Base-by-base conservation (phyloP, 768 basidiomycete species). In the Suillus discolor region DNA sequence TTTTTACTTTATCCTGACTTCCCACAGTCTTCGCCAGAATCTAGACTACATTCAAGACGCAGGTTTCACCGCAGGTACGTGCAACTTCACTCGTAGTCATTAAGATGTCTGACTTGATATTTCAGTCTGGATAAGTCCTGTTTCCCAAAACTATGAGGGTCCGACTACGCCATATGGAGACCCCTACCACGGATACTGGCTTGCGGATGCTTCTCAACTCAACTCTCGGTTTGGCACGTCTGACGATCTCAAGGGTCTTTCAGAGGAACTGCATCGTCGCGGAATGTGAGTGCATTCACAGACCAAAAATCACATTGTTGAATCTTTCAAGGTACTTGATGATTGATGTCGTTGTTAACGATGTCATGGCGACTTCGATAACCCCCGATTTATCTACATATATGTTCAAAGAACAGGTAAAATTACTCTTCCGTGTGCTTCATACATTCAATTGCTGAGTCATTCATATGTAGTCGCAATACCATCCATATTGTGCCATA, bases 171-270 rank as follows among this genome's bases (percentile, higher is more conserved):
- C 85, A 1, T 94, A 93, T 73, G 92, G 93, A 23, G 90, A 93
- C 70, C 79, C 94, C 18, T 95, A 95, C 77, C 93, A 94, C 70
- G 93, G 93, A 20, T 94, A 94, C 77, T 94, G 93, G 92, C 82
- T 87, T 38, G 83, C 86, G 61, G 89, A 94, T 74, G 82, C 89
- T 36, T 79, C 86, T 65, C 71, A 83, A 68, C 81, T 94, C 47
- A 94, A 94, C 77, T 71, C 79, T 57, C 85, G 82, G 61, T 94
- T 93, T 69, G 93, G 93, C 31, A 86, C 89, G 1, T 78, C 87
- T 1, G 84, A 87, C 64, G 93, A 94, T 72, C 82, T 94, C 61
- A 89, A 88, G 69, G 81, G 82, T 12, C 85, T 94, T 60, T 85
- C 85, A 18, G 73, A 75, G 25, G 92, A 88, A 61, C 71, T 94